Base-by-base conservation (phyloP, 2,329 filamentous ascomycete genomes). In the Akanthomyces uredinophilus region DNA sequence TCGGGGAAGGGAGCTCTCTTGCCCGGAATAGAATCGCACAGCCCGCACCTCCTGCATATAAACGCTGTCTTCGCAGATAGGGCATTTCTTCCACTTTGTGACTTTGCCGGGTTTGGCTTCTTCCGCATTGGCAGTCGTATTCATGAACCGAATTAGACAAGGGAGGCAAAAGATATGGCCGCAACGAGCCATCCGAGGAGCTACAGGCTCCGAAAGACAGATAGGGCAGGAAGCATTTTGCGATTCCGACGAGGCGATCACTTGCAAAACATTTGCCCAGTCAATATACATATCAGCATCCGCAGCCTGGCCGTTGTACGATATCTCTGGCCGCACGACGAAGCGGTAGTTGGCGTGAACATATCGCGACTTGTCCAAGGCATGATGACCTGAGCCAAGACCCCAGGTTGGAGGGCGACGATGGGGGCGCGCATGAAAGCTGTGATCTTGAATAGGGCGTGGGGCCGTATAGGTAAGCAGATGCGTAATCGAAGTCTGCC, bases 261-360 rank as follows among this genome's bases (percentile, higher is more conserved):
- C 88, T 75, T 99, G 95, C 66, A 97, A 80, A 58, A 99, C 90
- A 67, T 91, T 87, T 66, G 87, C 84, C 95, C 95, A 99, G 69
- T 96, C 91, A 60, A 99, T 78, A 69, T 95, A 90, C 53, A 93
- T 83, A 74, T 99, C 94, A 22, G 95, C 90, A 73, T 98, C 92
- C 51, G 85, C 83, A 27, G 91, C 89, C 72, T 98, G 92, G 6
- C 85, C 83, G 64, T 85, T 83, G 72, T 98, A 99, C 70, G 88
- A 85, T 63, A 87, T 88, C 61, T 86, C 83, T 4, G 95, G 94
- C 64, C 91, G 88, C 57, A 99, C 93, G 63, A 99, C 89, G 73
- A 99, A 99, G 61, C 95, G 89, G 73, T 99, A 99, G 74, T 99
- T 99, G 66, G 95, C 92, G 74, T 99, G 93, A 18, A 99, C 83